Evolutionary conservation across 495 filamentous ascomycete genomes (phyloP), one percentile per base, ranked within the genome.

Genomic region (Penicillium arizonense): DNA sequence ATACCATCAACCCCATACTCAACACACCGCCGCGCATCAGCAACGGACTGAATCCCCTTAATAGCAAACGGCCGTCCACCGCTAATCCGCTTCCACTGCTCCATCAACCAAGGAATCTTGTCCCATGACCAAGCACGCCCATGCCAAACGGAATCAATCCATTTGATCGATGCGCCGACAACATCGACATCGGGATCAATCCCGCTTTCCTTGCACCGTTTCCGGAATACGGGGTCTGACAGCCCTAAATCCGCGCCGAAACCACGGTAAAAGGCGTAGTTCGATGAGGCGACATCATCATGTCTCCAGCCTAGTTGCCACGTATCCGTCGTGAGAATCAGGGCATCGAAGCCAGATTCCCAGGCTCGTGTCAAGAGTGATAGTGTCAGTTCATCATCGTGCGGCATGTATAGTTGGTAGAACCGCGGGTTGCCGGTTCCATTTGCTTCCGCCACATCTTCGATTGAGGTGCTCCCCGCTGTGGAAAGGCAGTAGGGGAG

Each of bases 61-160:
- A 85, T 61, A 3, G 64, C 71, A 48, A 85, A 82, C n/a, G 81
- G 82, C 48, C 73, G 64, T 0, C 78, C 79, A 2, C 75, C 78
- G n/a, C 71, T 75, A 37, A 84, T 75, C 45, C 53, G 26, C 56
- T 71, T 77, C 78, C 80, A 83, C 13, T 72, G 64, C 63, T 75
- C 62, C 36, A 77, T 78, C 32, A 81, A 42, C 79, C 82, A 84
- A 30, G 74, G 70, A 2, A 82, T 67, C 48, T 79, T 79, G 46
- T 82, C 81, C 82, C 80, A 84, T 21, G 74, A 74, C 66, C 78
- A 79, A 18, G 82, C 79, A 23, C 78, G 71, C 0, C 81, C 82
- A 59, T 87, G 83, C 82, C 83, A 86, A 26, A 87, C 76, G 49
- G 76, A 79, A 57, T 86, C 83, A 47, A 87, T 85, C 82, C 84